Evolutionary conservation across 768 basidiomycete species (phyloP), one percentile per base, ranked within the genome.

Genomic region (Hypholoma sublateritium): DNA sequence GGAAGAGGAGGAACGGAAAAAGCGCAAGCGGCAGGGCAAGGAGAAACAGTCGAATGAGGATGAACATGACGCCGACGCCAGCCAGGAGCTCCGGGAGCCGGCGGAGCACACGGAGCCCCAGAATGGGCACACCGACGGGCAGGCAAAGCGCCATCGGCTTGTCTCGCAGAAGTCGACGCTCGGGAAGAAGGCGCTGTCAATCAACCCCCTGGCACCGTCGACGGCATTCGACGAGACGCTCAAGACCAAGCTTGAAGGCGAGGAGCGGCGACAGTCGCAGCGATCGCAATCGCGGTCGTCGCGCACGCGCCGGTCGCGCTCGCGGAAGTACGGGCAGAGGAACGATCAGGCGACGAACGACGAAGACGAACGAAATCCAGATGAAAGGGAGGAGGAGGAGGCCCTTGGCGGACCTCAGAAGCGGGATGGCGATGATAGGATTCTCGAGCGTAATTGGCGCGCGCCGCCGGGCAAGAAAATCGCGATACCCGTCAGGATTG

Each of bases 401-500:
- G 72, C 65, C 17, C 56, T 65, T 37, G 67, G 62, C n/a, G 69
- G 69, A 4, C 69, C 72, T 8, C 54, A 56, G 28, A 68, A 64
- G 28, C 60, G 63, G 1, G 57, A 62, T 35, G 66, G 60, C 5
- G 78, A 83, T 19, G 85, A 87, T 60, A 80, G 85, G 58, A 69
- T 88, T 14, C 67, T 89, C 46, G 82, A 80, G 51, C 78, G 87
- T 54, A 82, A 84, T 57, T 92, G 88, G 87, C 76, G 69, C 22
- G 96, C 95, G 1, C 90, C 92, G 0, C 73, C 80, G 41, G 95
- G 95, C 11, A 98, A 98, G 77, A 80, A 82, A 61, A 95, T 99
- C 56, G 85, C 94, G 0, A 85, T 98, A 2, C 95, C 96, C 22
- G 89, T 99, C n/a, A 84, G 97, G 53, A 84, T 99, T 46, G 97